These are phyloP conservation scores for Yamadazyma mexicana DNA, from an alignment of 1,139 yeast species.

Conservation along the genomic window DNA sequence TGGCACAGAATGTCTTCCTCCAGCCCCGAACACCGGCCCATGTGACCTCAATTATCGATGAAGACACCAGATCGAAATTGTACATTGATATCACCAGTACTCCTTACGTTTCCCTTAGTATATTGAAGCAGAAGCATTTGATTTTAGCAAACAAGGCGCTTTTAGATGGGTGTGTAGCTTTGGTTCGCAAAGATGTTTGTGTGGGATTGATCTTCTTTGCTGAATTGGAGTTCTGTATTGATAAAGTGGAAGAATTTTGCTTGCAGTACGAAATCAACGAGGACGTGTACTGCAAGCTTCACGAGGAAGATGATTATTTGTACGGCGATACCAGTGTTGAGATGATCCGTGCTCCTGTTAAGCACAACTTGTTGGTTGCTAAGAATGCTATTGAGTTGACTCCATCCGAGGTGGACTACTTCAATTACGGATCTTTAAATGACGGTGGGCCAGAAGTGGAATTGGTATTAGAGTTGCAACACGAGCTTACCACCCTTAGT, in stretches of 20 bases:
- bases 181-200: conserved; percentile 36
- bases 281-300: conserved; percentile 35
- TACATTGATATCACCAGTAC: conserved; percentile 42
- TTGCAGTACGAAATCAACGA: conserved; percentile 27
- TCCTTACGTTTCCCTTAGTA: conserved; percentile 31
- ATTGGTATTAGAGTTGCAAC: conserved; percentile 12
- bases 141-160: conserved; percentile 41
- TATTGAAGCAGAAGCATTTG: conserved; percentile 34
- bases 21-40: conserved; percentile 5
- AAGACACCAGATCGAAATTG: conserved; percentile 17
- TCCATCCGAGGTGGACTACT: conserved; percentile 23
- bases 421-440: conserved; percentile 26
- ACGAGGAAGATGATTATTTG: conserved; percentile 19
- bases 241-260: conserved; percentile 38
- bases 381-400: conserved; percentile 8
- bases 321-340: conserved; percentile 11
- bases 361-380: conserved; percentile 16
- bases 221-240: conserved; percentile 54
- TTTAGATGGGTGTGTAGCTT: conserved; percentile 57
- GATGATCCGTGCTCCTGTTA: conserved; percentile 9
- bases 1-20: conserved; percentile 9
- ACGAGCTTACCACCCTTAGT: conserved; percentile 28
- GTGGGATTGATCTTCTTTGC: conserved; percentile 55
- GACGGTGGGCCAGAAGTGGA: conserved; percentile 11
- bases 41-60: conserved; percentile 2